Conservation (phyloP, 495 filamentous ascomycete species). For the Tricharina praecox region DNA sequence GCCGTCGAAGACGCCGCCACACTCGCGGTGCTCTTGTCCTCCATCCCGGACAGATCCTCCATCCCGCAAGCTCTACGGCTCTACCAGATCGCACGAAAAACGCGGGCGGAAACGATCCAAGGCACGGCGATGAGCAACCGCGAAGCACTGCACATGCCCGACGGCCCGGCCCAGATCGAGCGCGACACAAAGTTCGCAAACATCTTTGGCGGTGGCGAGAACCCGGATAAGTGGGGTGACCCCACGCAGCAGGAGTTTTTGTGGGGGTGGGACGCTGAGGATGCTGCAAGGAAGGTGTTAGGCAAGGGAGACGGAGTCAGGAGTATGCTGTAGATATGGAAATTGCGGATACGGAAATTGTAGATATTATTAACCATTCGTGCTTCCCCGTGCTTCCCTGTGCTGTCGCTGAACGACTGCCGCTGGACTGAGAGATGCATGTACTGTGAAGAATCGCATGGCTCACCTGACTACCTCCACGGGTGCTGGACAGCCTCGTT, state of each 20-base stretch:
- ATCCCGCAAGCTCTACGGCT: conserved; percentile 49
- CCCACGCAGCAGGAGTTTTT: conserved; percentile 7
- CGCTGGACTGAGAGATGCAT: too few relatives aligned
- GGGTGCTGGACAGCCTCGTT: too few relatives aligned
- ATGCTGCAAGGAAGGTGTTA: background rate
- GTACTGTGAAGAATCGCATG: too few relatives aligned
- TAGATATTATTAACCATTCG: too few relatives aligned
- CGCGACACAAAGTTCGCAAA: conserved; percentile 53
- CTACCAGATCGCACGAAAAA: conserved; percentile 58
- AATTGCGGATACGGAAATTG: too few relatives aligned
- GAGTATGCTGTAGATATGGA: background rate
- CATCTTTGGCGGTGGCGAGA: conserved; percentile 40
- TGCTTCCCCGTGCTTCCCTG: too few relatives aligned
- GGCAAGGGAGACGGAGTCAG: background rate
- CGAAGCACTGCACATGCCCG: conserved; percentile 52
- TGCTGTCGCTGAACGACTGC: too few relatives aligned
- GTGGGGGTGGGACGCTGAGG: conserved; percentile 9
- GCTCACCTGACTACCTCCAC: too few relatives aligned
- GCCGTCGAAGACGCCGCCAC: conserved; percentile 68
- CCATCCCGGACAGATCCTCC: conserved; percentile 36
- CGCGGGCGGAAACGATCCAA: conserved; percentile 50
- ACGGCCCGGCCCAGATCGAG: conserved; percentile 58
- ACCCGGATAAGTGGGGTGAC: conserved; percentile 70
- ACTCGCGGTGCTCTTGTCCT: conserved; percentile 44
- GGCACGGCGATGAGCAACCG: conserved; percentile 52